Evolutionary conservation across 2,329 filamentous ascomycete species (phyloP), one percentile per base, ranked within the genome.

Genomic region (Botryotinia convoluta): DNA sequence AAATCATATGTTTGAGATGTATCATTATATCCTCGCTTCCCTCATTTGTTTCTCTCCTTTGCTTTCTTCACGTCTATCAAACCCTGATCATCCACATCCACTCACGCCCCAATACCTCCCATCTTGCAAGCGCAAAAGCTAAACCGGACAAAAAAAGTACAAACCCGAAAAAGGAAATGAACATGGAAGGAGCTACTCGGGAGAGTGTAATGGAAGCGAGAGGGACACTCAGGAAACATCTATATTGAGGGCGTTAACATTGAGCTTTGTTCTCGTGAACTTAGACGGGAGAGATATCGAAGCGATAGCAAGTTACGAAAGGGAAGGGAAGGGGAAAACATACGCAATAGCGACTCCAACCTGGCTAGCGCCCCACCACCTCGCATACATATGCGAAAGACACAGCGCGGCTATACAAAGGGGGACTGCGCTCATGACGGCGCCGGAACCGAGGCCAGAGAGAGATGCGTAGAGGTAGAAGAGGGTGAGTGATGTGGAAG

Each of bases 331-430:
- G 65, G 9, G 18, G 37, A 29, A 29, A 18, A 79, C 79, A 76
- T 73, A 81, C 79, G 78, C 77, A 75, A 80, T 77, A n/a, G 77
- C 75, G 37, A 81, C 79, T 7, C 78, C 67, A 6, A 73, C 74
- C 70, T 80, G 80, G 20, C 72, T 75, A 29, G 78, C 80, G 3
- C 79, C 79, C 74, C 78, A 80, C 48, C 73, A 80, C 29, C 77
- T 75, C 0, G 77, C 79, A 75, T 79, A 81, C 67, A 80, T 72
- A 72, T 78, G 77, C 3, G 77, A 77, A 22, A 77, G 76, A 71
- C 79, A 81, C 9, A 81, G 73, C 54, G 79, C 77, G 0, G 78
- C 79, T 5, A 81, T 69, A 69, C 79, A 81, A 0, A 80, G 78
- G 0, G 79, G 79, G 3, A 78, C 77, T 75, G 79, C 77, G 57